These are phyloP conservation scores for Chloromonas sp. DNA, from an alignment of 163 green algal species.

Conservation along the genomic window DNA sequence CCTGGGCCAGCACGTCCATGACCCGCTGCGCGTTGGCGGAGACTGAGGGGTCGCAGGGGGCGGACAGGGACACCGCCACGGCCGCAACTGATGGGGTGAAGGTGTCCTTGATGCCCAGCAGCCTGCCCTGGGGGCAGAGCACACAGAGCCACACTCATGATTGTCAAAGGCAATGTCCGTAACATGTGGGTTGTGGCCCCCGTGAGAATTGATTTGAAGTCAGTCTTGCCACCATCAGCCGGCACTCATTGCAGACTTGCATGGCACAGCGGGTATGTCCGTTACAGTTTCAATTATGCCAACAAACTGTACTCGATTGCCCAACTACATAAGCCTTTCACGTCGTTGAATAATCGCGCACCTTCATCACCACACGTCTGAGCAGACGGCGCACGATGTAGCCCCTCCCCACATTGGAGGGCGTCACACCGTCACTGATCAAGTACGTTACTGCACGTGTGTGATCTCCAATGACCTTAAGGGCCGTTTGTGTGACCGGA, in stretches of 20 bases:
- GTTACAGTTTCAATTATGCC: too few relatives aligned
- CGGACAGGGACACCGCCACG: slow-evolving; percentile 59
- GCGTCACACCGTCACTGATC: slow-evolving; percentile 81
- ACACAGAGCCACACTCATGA: background rate
- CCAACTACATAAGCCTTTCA: too few relatives aligned
- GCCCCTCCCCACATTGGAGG: slow-evolving; percentile 83
- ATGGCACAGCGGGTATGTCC: too few relatives aligned
- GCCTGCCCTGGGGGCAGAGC: slow-evolving; percentile 43
- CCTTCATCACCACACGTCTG: slow-evolving; percentile 78
- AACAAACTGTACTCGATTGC: too few relatives aligned
- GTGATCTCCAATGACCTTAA: slow-evolving; percentile 92
- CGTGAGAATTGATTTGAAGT: too few relatives aligned
- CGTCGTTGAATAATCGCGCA: background rate
- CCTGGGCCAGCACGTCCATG: slow-evolving; percentile 31
- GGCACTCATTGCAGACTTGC: too few relatives aligned
- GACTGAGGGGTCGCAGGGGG: slow-evolving; percentile 65
- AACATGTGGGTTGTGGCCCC: too few relatives aligned
- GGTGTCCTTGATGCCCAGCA: slow-evolving; percentile 69
- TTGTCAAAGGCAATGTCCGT: too few relatives aligned
- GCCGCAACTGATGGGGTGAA: slow-evolving; percentile 70
- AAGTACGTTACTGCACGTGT: slow-evolving; percentile 82
- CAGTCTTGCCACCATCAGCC: too few relatives aligned
- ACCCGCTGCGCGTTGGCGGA: slow-evolving; percentile 35
- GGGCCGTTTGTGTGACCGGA: slow-evolving; percentile 43
- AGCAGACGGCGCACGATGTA: slow-evolving; percentile 88